Base-by-base conservation (phyloP, 495 filamentous ascomycete species). In the Daldinia loculata region DNA sequence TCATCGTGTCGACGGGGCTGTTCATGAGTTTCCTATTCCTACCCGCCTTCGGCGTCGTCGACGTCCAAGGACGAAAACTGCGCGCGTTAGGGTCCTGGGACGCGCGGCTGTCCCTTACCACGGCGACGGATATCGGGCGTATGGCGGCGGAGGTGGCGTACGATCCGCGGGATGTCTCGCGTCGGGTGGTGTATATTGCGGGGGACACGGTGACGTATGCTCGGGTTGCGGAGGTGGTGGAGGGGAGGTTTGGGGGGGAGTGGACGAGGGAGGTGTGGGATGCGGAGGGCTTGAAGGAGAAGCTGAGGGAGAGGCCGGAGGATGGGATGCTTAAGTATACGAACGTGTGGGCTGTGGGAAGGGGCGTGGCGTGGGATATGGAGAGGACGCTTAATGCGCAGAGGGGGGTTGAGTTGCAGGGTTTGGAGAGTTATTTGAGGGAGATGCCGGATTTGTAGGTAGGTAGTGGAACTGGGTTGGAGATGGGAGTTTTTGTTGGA, bases 11-110 rank as follows among this genome's bases (percentile, higher is more conserved):
- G 19, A 87, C 85, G 29, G 89, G 90, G 14, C 81, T 92, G 76
- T 91, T 91, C 68, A 88, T 84, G 67, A 87, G 83, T 61, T 91
- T 90, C 73, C 73, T 90, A 29, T 89, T 91, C 70, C 80, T 85
- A 74, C 74, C 76, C 2, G 81, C 55, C 8, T 91, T 88, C 76
- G 88, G 87, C 0, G 82, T 89, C 22, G 87, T 90, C 8, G 79
- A 80, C 60, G 48, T 80, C 19, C 29, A 72, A 29, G 56, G 65
- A 38, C 61, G 60, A 4, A 78, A 71, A 14, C 80, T 89, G 9
- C 77, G 80, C 8, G 89, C 84, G 2, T 70, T 91, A 12, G 85
- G 89, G 6, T 72, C 80, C 24, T 89, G 84, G 87, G 85, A 85
- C 14, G 87, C 81, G 61, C 61, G 67, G 36, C 82, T 90, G 26